Percentiles rank a stretch among this genome's conserved stretches.
phyloP scores from a whole-genome alignment of 2,329 filamentous ascomycete species.

The Endothia cerciana region DNA sequence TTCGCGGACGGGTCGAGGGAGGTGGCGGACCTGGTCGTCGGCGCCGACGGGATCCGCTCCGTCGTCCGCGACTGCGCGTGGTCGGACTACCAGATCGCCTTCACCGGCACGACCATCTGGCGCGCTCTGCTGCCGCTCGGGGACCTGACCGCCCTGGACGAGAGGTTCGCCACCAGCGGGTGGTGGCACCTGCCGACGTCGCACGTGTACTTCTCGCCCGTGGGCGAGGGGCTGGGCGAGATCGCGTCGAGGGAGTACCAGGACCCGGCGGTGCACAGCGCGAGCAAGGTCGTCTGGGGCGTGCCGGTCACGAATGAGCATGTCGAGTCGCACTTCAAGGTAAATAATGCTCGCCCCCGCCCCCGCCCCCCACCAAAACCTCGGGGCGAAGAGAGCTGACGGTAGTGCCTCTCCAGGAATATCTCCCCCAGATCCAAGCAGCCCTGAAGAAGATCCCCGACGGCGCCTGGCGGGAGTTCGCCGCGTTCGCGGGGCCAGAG shows the following conservation, averaged over 20 bases:
- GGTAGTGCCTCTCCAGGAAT: slow-evolving; percentile 5
- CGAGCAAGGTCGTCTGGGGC: slow-evolving; percentile 43
- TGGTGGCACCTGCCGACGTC: slow-evolving; percentile 50
- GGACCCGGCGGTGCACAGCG: slow-evolving; percentile 37
- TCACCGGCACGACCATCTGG: slow-evolving; percentile 51
- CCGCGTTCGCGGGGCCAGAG: slow-evolving; percentile 37
- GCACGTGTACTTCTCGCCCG: slow-evolving; percentile 47
- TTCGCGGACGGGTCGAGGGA: slow-evolving; percentile 50
- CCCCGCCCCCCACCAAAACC: no score
- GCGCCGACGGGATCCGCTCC: slow-evolving; percentile 57
- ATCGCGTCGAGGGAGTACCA: slow-evolving; percentile 43
- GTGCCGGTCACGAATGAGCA: slow-evolving; percentile 41
- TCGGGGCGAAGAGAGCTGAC: background rate
- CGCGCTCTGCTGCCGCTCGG: slow-evolving; percentile 46
- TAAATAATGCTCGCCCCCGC: slow-evolving; percentile 21
- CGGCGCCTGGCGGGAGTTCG: slow-evolving; percentile 33
- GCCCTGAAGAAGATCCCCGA: slow-evolving; percentile 17
- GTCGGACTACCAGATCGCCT: slow-evolving; percentile 34
- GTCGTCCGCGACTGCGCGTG: slow-evolving; percentile 35
- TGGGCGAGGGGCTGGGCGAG: slow-evolving; percentile 45
- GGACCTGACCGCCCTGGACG: slow-evolving; percentile 36
- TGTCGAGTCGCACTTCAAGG: slow-evolving; percentile 43
- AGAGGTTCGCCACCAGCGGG: slow-evolving; percentile 39
- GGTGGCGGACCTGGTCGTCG: slow-evolving; percentile 52
- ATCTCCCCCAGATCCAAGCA: slow-evolving; percentile 23